phyloP scores from a whole-genome alignment of 2,329 filamentous ascomycete species.

The Xylariaceae sp. region DNA sequence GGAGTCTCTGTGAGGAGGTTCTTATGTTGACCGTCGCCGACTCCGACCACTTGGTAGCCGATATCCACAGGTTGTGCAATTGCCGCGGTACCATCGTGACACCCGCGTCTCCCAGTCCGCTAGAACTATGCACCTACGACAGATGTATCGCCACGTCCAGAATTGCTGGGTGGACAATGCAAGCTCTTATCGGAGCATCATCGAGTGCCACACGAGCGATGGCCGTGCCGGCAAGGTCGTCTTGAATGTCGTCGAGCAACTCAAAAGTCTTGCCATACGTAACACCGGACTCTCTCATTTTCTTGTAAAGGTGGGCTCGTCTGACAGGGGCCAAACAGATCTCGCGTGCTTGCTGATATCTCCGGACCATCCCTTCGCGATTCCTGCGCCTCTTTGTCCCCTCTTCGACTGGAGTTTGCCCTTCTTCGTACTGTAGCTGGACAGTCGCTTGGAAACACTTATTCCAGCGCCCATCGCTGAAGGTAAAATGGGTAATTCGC shows the following conservation, averaged over 20 bases:
- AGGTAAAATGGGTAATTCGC: constrained; percentile 17
- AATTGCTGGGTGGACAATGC: constrained; percentile 1
- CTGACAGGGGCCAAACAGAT: neutral
- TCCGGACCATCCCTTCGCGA: neutral
- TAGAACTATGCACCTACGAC: neutral
- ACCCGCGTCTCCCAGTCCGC: neutral
- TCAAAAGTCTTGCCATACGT: neutral
- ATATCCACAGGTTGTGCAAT: neutral
- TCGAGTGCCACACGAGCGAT: neutral
- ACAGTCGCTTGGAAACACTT: constrained; percentile 1
- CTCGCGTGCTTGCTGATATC: neutral
- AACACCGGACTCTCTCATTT: neutral
- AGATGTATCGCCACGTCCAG: constrained; percentile 1
- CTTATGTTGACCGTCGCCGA: neutral
- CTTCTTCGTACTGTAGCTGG: neutral
- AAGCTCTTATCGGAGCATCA: neutral
- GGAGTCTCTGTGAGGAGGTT: neutral
- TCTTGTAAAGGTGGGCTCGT: neutral
- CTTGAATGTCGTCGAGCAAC: neutral
- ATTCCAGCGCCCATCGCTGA: neutral
- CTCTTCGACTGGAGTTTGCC: neutral
- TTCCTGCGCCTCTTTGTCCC: neutral
- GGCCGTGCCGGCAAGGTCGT: neutral
- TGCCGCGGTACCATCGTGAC: neutral
- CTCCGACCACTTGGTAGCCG: neutral